A percentile compares a stretch with the other conserved stretches of the same genome.
These are phyloP conservation scores for Guadua angustifolia DNA, from an alignment of 176 grass and related monocot species.

Conservation along the genomic window DNA sequence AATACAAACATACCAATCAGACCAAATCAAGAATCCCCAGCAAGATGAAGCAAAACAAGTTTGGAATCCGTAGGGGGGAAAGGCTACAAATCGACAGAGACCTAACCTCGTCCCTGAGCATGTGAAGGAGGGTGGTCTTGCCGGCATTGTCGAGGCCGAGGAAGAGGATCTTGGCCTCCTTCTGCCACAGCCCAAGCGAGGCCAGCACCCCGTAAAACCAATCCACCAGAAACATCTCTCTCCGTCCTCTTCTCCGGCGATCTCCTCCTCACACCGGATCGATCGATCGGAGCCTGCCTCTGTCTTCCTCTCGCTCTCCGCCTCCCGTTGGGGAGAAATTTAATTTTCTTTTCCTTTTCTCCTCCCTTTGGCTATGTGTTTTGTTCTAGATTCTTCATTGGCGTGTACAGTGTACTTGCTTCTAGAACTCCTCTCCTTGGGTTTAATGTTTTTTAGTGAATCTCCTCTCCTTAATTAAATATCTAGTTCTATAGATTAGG, in stretches of 20 bases:
- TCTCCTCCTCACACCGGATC: slow-evolving; percentile 8
- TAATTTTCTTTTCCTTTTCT: slow-evolving; percentile 15
- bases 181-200: slow-evolving; percentile 66
- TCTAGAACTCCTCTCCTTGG: no score
- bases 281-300: neutral
- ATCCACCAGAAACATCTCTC: slow-evolving; percentile 56
- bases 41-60: no score
- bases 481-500: no score
- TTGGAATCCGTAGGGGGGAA: no score
- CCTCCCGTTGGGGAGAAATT: slow-evolving; percentile 5
- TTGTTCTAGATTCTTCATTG: slow-evolving; percentile 53
- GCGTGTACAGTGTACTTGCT: no score
- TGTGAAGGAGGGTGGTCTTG: no score
- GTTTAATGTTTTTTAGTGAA: no score
- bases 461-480: no score
- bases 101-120: no score
- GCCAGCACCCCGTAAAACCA: slow-evolving; percentile 72
- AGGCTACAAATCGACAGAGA: no score
- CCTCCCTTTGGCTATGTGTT: slow-evolving; percentile 11
- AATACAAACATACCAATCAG: neutral
- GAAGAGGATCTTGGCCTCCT: slow-evolving; percentile 6
- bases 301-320: neutral
- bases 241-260: slow-evolving; percentile 21
- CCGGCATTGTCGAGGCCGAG: no score
- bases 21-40: neutral